Base-by-base conservation (phyloP, 441 rosid genomes). In the Cnidoscolus chayamansa region DNA sequence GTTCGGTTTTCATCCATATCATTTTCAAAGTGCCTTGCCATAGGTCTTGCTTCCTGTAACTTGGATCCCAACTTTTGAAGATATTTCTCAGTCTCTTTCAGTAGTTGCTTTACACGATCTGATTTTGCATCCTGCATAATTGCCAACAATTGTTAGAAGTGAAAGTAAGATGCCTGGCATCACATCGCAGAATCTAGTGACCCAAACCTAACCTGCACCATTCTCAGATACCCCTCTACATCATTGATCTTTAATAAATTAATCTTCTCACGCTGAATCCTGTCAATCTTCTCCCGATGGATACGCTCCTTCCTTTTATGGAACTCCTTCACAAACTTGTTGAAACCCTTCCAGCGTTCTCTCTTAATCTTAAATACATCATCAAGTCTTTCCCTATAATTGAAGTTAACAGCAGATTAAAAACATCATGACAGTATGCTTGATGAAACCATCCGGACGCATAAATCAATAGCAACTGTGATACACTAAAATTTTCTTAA, bases 171-270 rank as follows among this genome's bases (percentile, higher is more conserved):
- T 51, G 67, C 16, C 57, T 5, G 61, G 48, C 63, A 73, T 57
- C 54, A 12, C 35, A 10, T 30, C 59, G 62, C 30, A 76, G 65
- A 72, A 63, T 77, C 59, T 37, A 76, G 74, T 16, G 58, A 72
- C 69, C 61, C 10, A 73, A 73, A 62, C 49, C 90, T 71, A 78
- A 91, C 98, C 98, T 93, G 90, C 78, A 93, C 97, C 97, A 93
- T 93, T 75, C 98, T 91, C 75, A 93, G 84, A 86, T 93, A 93
- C 72, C 98, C 98, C 88, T 93, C 98, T 68, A 93, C 98, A 77
- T 93, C 98, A 85, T 93, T 93, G 67, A 93, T 93, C 87, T 93
- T 93, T 61, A 93, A 84, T 72, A 93, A 76, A 84, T 92, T 93
- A 74, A 93, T 91, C 86, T 93, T 93, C 88, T 93, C 98, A 32